phyloP scores from a whole-genome alignment of 1,139 yeast species.

The Yamadazyma diospyri region DNA sequence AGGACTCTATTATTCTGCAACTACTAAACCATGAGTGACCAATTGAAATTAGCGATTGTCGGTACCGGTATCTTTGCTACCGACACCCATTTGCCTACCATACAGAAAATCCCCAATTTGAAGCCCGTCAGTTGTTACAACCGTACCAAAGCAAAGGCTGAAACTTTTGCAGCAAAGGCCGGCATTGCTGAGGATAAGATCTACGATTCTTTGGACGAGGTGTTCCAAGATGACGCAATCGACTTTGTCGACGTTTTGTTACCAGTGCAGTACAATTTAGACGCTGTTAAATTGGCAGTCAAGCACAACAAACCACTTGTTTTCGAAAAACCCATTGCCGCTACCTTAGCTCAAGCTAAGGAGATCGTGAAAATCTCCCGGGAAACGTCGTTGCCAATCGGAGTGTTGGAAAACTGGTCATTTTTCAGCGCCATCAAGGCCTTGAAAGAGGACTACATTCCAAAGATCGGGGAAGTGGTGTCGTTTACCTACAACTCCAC shows the following conservation, averaged over 20 bases:
- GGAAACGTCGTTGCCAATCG: conserved; percentile 60
- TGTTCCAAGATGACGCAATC: conserved; percentile 58
- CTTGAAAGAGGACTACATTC: conserved; percentile 51
- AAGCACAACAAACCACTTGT: conserved; percentile 71
- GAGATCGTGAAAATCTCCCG: conserved; percentile 68
- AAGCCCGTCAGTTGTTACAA: conserved; percentile 62
- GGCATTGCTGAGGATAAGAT: conserved; percentile 49
- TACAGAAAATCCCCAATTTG: conserved; percentile 39
- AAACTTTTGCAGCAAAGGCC: conserved; percentile 67
- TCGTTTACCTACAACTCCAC: conserved; percentile 80
- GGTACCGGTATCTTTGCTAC: conserved; percentile 94
- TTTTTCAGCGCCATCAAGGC: conserved; percentile 55
- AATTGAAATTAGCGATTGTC: conserved; percentile 61
- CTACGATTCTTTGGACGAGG: conserved; percentile 60
- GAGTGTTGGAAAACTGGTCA: conserved; percentile 82
- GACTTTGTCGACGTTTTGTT: conserved; percentile 80
- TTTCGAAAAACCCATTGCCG: conserved; percentile 91
- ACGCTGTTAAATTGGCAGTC: conserved; percentile 63
- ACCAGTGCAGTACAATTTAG: conserved; percentile 78
- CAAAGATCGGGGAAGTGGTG: conserved; percentile 70
- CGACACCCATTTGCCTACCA: conserved; percentile 75
- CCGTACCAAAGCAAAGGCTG: conserved; percentile 81
- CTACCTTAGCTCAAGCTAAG: conserved; percentile 72
- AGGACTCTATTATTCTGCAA: too few relatives aligned
- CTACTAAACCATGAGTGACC: conserved; percentile 1